phyloP scores from a whole-genome alignment of 495 filamentous ascomycete genomes.

The Cudoniella acicularis region DNA sequence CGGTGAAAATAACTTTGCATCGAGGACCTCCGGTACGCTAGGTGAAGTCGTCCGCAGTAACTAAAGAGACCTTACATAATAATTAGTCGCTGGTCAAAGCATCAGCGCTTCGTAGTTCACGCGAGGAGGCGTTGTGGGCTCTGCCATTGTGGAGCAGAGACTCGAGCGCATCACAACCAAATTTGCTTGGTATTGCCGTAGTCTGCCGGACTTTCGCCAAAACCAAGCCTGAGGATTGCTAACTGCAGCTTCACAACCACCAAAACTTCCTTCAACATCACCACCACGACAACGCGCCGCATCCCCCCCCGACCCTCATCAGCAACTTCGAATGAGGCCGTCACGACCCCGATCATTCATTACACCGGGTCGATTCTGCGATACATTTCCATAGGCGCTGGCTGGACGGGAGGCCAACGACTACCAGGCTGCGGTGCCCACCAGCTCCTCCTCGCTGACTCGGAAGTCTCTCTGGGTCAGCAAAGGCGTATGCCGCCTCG shows the following conservation, averaged over 20 bases:
- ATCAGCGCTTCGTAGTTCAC: too few species aligned
- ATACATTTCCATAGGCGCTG: background rate
- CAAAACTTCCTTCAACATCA: background rate
- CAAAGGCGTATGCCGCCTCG: constrained; percentile 66
- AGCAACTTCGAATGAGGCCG: background rate
- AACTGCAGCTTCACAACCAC: background rate
- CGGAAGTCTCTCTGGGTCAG: constrained; percentile 29
- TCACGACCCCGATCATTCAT: background rate
- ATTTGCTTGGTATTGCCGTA: background rate
- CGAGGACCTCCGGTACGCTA: too few species aligned
- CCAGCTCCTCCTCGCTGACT: constrained; percentile 23
- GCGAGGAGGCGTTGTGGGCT: too few species aligned
- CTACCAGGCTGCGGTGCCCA: constrained; percentile 18
- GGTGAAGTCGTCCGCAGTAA: too few species aligned
- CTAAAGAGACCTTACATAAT: too few species aligned
- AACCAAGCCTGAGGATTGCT: too few species aligned
- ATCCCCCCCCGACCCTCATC: background rate
- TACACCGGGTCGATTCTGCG: background rate
- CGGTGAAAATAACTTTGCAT: background rate
- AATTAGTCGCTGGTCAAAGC: too few species aligned
- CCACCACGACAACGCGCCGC: background rate
- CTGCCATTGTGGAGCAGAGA: too few species aligned
- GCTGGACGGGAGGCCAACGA: background rate
- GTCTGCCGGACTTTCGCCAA: background rate
- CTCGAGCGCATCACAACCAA: background rate